These are phyloP conservation scores for Populus tomentosa DNA, from an alignment of 441 rosid species.

Conservation along the genomic window DNA sequence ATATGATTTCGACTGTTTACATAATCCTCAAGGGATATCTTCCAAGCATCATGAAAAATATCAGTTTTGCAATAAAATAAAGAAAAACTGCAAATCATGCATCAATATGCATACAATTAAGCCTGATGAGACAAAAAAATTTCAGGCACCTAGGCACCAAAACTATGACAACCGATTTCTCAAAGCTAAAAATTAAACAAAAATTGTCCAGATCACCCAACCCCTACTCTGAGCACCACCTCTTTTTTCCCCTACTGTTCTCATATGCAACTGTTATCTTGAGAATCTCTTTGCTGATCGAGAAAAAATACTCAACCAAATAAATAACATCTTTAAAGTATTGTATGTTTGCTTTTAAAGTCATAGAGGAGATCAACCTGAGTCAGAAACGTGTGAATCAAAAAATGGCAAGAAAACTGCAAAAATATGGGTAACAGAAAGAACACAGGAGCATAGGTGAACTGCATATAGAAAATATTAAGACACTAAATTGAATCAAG, in stretches of 20 bases:
- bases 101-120: neutral
- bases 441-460: neutral
- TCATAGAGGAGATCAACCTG: neutral
- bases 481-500: neutral
- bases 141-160: neutral
- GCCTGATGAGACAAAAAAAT: neutral
- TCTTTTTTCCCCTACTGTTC: neutral
- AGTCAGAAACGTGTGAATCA: neutral
- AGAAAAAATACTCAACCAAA: neutral
- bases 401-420: neutral
- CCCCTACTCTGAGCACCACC: neutral
- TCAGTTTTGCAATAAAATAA: neutral
- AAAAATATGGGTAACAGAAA: neutral
- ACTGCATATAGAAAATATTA: neutral
- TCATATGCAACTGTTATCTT: neutral
- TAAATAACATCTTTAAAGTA: too few relatives aligned
- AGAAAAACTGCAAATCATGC: neutral
- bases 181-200: neutral
- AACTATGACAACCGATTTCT: neutral
- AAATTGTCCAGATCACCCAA: neutral
- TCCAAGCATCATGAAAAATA: constrained; percentile 23
- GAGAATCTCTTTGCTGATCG: neutral
- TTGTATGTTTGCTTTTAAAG: neutral
- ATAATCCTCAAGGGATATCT: constrained; percentile 82
- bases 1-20: constrained; percentile 45